Percentiles rank a stretch among this genome's conserved stretches.
These are phyloP conservation scores for Russula lepida DNA, from an alignment of 768 basidiomycete genomes.

Conservation along the genomic window DNA sequence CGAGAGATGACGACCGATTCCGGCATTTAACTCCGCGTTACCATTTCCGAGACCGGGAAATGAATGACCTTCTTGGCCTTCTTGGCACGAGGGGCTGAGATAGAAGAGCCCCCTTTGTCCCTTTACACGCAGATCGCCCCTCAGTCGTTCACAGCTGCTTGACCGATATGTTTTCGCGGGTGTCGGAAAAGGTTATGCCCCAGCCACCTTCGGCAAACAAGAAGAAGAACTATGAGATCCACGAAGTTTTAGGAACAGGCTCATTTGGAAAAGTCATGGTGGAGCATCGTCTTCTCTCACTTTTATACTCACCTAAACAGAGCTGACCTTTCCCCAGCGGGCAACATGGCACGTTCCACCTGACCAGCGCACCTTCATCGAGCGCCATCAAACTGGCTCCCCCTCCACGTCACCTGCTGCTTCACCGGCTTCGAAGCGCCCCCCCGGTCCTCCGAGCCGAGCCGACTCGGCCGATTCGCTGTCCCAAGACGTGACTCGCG, in stretches of 20 bases:
- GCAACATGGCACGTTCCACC: constrained; percentile 73
- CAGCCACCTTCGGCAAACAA: constrained; percentile 82
- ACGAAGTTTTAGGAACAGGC: constrained; percentile 68
- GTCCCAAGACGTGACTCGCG: constrained; percentile 40
- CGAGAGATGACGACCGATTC: not conserved
- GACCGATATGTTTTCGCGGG: constrained; percentile 9
- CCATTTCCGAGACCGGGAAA: not conserved
- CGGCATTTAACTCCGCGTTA: not conserved
- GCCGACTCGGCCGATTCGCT: not conserved
- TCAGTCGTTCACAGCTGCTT: not conserved
- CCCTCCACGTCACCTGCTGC: not conserved
- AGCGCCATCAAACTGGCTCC: constrained; percentile 39
- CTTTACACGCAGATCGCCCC: not conserved
- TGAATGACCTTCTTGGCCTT: not conserved
- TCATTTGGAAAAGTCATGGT: constrained; percentile 90
- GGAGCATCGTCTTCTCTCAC: not conserved
- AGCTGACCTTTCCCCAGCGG: constrained; percentile 35
- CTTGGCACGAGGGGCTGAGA: not conserved
- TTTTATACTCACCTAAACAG: not conserved
- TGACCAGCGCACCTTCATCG: constrained; percentile 47
- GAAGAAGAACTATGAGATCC: constrained; percentile 74
- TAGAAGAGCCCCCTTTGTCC: not conserved
- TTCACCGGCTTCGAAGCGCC: not conserved
- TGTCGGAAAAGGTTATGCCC: constrained; percentile 55
- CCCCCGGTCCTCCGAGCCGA: not conserved